These are phyloP conservation scores for Protostelium mycophagum DNA, from an alignment of 78 protist species.

Conservation along the genomic window DNA sequence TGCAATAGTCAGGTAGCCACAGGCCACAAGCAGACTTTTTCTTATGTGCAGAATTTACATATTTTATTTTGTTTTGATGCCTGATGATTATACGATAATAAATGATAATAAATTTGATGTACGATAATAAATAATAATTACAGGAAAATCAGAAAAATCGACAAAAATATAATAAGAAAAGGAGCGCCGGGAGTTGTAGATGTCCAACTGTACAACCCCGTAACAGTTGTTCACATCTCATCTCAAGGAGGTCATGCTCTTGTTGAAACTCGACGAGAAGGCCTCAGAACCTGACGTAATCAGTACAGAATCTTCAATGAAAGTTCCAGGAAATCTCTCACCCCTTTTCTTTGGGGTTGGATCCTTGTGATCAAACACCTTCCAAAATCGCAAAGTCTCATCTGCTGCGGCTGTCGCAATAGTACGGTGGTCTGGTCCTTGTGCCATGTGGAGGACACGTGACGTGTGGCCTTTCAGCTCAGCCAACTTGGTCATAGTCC, in stretches of 20 bases:
- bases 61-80: no score
- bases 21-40: no score
- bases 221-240: no score
- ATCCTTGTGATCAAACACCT: conserved; percentile 61
- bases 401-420: conserved; percentile 96
- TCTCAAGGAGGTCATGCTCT: background rate
- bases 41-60: no score
- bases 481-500: conserved; percentile 86
- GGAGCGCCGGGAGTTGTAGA: no score
- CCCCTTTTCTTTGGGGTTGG: background rate
- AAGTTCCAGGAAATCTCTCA: background rate
- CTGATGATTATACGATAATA: no score
- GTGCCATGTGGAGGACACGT: conserved; percentile 96
- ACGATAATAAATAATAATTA: no score
- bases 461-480: conserved; percentile 96
- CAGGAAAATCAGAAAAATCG: no score
- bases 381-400: conserved; percentile 99
- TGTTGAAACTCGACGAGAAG: background rate
- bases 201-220: no score
- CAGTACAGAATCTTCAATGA: background rate
- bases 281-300: background rate
- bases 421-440: conserved; percentile 92
- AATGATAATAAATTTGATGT: no score
- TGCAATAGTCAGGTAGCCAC: no score
- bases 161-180: no score